Evolutionary conservation across 805 yeast genomes (phyloP).

Genomic region (Candida ovalis): DNA sequence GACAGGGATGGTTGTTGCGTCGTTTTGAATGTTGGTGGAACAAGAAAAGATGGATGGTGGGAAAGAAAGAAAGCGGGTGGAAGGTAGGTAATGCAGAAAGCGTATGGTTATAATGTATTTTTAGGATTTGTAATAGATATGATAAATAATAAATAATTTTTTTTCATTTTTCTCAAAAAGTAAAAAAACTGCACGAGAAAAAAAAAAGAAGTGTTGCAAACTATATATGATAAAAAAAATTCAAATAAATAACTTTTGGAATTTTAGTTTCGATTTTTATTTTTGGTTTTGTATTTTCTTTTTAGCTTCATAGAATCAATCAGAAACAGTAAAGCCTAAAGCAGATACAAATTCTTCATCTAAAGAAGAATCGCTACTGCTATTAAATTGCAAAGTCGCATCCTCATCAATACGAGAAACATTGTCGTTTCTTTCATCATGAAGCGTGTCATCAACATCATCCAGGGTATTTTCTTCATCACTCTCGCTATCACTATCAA

Average conservation of each 20-base stretch:
- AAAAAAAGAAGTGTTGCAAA: no score
- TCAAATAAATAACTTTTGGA: background rate
- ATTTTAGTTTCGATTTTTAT: background rate
- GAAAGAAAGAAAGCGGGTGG: constrained; percentile 43
- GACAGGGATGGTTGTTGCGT: constrained; percentile 93
- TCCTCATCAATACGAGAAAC: constrained; percentile 11
- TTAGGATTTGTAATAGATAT: background rate
- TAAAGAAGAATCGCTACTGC: background rate
- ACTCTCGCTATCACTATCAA: background rate
- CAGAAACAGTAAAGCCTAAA: constrained; percentile 15
- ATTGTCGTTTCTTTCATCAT: background rate
- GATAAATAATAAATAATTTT: no score
- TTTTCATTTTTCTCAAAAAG: no score
- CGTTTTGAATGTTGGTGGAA: constrained; percentile 76
- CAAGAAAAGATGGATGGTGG: constrained; percentile 60
- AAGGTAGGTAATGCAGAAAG: background rate
- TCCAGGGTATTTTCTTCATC: background rate
- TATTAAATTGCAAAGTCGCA: background rate
- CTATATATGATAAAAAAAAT: background rate
- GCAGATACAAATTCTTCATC: constrained; percentile 20
- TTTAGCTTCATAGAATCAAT: background rate
- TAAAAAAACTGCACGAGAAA: no score
- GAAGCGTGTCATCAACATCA: background rate
- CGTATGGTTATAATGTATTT: no score
- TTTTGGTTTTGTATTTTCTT: background rate